These are phyloP conservation scores for Gliomastix tumulicola DNA, from an alignment of 2,329 filamentous ascomycete species.

Conservation along the genomic window DNA sequence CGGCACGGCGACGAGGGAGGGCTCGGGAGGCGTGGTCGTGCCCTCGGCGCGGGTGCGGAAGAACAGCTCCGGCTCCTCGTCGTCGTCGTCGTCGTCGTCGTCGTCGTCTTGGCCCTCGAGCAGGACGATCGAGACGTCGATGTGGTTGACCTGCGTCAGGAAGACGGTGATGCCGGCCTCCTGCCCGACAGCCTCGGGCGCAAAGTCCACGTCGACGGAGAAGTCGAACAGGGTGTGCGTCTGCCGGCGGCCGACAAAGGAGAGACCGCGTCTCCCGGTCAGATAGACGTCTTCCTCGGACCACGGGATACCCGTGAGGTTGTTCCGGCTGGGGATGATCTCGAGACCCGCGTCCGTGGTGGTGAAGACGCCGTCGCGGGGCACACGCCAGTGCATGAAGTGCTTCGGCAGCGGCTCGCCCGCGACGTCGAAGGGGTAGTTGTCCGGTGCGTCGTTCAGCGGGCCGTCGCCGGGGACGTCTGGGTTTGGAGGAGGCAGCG, in stretches of 20 bases:
- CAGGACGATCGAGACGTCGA: slow-evolving; percentile 34
- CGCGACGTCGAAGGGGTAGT: slow-evolving; percentile 27
- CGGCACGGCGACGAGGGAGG: slow-evolving; percentile 4
- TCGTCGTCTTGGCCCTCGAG: slow-evolving; percentile 6
- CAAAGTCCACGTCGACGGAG: slow-evolving; percentile 35
- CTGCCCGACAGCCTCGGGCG: slow-evolving; percentile 25
- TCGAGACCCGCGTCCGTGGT: slow-evolving; percentile 21
- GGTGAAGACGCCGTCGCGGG: slow-evolving; percentile 26
- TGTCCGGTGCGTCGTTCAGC: slow-evolving; percentile 26
- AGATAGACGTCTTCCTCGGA: slow-evolving; percentile 1
- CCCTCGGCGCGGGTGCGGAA: slow-evolving; percentile 16
- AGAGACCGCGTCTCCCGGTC: slow-evolving; percentile 6
- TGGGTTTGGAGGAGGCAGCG: slow-evolving; percentile 11
- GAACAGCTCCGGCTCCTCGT: neutral
- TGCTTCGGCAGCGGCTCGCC: slow-evolving; percentile 30
- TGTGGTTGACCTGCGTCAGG: slow-evolving; percentile 44
- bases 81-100: neutral
- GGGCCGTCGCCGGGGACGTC: slow-evolving; percentile 21
- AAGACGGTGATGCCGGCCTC: slow-evolving; percentile 47
- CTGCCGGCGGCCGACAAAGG: slow-evolving; percentile 47
- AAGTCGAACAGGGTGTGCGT: slow-evolving; percentile 47
- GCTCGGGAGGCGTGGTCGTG: slow-evolving; percentile 9
- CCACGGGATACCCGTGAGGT: slow-evolving; percentile 8
- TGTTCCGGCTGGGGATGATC: slow-evolving; percentile 9
- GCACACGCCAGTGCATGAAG: slow-evolving; percentile 39